Evolutionary conservation across 2,329 filamentous ascomycete genomes (phyloP).

Genomic region (Calonectria hawksworthii): DNA sequence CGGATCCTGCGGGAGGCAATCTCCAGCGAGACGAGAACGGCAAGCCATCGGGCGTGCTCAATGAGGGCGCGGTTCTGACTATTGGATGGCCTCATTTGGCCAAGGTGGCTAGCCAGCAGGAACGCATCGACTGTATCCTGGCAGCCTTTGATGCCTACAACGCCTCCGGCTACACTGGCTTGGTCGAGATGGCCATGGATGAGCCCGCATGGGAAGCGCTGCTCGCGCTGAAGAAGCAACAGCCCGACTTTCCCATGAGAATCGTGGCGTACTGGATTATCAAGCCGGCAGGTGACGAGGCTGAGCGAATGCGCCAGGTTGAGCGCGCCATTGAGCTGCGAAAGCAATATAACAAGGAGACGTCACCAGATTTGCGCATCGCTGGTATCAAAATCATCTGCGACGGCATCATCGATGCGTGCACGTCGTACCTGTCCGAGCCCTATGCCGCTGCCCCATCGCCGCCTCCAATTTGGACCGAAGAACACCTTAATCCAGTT

Average conservation of each 20-base stretch:
- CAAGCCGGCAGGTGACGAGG: conserved; percentile 58
- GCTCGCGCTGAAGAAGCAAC: conserved; percentile 55
- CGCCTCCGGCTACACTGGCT: conserved; percentile 66
- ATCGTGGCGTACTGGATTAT: conserved; percentile 72
- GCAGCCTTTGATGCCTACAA: conserved; percentile 66
- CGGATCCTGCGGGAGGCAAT: conserved; percentile 61
- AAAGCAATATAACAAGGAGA: conserved; percentile 50
- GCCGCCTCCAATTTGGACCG: conserved; percentile 66
- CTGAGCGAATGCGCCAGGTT: conserved; percentile 61
- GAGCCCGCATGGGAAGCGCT: conserved; percentile 68
- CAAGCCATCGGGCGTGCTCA: conserved; percentile 63
- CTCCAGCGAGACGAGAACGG: conserved; percentile 65
- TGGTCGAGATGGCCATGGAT: conserved; percentile 74
- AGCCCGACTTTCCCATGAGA: conserved; percentile 54
- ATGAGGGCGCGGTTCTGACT: conserved; percentile 65
- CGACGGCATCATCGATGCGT: conserved; percentile 74
- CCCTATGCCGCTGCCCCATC: conserved; percentile 65
- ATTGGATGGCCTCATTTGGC: conserved; percentile 70
- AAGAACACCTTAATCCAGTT: conserved; percentile 65
- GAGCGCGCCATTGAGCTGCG: conserved; percentile 63
- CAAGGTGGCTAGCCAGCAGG: conserved; percentile 59
- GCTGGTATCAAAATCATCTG: conserved; percentile 74
- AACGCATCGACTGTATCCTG: conserved; percentile 62
- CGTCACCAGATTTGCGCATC: conserved; percentile 60
- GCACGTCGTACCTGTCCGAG: conserved; percentile 70